These are phyloP conservation scores for Neckera pumila DNA, from an alignment of 225 moss, liverwort and hornwort species.

Conservation along the genomic window DNA sequence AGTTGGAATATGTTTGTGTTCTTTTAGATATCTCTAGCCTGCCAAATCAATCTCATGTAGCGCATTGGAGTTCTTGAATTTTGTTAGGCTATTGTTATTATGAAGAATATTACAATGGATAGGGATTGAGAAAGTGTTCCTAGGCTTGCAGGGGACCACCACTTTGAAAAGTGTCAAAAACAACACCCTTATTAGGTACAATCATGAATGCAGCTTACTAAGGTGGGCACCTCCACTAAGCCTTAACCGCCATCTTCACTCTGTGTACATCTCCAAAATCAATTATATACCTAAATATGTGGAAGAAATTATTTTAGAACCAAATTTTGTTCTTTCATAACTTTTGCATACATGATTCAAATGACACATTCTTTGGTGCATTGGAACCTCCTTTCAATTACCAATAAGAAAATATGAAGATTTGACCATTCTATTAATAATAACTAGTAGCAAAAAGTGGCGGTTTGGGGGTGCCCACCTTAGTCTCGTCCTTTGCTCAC, in stretches of 20 bases:
- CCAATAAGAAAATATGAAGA: background rate
- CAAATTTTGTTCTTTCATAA: background rate
- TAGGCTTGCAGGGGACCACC: fast-evolving
- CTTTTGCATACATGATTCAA: background rate
- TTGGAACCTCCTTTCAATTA: background rate
- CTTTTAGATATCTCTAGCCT: background rate
- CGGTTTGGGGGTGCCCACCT: no score
- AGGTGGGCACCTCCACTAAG: fast-evolving
- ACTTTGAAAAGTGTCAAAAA: background rate
- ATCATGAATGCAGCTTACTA: background rate
- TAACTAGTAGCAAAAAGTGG: background rate
- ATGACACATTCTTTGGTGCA: fast-evolving
- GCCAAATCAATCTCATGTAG: background rate
- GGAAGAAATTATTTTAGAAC: background rate
- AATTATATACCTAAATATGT: background rate
- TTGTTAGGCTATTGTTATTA: fast-evolving
- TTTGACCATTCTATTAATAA: background rate
- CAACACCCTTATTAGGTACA: background rate
- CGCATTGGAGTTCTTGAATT: fast-evolving
- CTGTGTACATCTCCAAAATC: background rate
- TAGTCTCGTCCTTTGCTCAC: background rate
- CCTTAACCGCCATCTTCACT: background rate
- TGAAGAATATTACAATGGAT: background rate
- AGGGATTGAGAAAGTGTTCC: fast-evolving
- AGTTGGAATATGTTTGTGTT: background rate